A percentile compares a stretch with the other conserved stretches of the same genome.
Conservation (phyloP, 257 asterid genomes). For the Salvia hispanica region DNA sequence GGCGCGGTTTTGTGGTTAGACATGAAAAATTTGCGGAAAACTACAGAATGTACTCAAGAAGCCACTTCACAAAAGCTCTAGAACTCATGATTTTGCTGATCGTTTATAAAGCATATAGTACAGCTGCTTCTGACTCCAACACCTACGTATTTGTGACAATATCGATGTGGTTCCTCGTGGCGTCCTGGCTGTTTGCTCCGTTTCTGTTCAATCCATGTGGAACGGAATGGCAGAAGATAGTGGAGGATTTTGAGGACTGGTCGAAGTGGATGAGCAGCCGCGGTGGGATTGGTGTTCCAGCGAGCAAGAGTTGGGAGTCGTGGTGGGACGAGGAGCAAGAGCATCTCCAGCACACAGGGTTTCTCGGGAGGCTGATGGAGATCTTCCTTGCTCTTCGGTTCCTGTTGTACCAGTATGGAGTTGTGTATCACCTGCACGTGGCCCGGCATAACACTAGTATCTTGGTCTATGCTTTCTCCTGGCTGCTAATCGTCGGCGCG, state of each 20-base stretch:
- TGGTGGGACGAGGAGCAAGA: slow-evolving; percentile 99
- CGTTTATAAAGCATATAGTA: slow-evolving; percentile 54
- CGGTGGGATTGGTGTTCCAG: slow-evolving; percentile 92
- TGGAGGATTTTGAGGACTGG: slow-evolving; percentile 96
- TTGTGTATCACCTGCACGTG: slow-evolving; percentile 80
- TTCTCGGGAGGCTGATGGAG: slow-evolving; percentile 70
- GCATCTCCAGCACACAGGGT: slow-evolving; percentile 74
- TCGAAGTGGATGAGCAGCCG: slow-evolving; percentile 73
- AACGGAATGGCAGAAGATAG: slow-evolving; percentile 96
- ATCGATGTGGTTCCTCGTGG: slow-evolving; percentile 89
- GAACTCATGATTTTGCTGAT: slow-evolving; percentile 77
- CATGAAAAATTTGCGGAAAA: slow-evolving; percentile 92
- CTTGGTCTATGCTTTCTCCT: slow-evolving; percentile 31
- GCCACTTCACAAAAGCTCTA: slow-evolving; percentile 88
- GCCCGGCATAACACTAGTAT: slow-evolving; percentile 59
- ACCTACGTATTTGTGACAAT: slow-evolving; percentile 46
- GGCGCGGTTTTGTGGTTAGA: slow-evolving; percentile 94
- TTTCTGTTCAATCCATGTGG: slow-evolving; percentile 93
- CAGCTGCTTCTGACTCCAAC: slow-evolving; percentile 40
- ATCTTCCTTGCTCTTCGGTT: slow-evolving; percentile 73
- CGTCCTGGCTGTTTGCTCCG: slow-evolving; percentile 93
- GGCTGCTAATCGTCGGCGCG: slow-evolving; percentile 14
- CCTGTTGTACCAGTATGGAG: slow-evolving; percentile 83
- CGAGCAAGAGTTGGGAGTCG: slow-evolving; percentile 94
- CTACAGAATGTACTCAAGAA: slow-evolving; percentile 92